These are phyloP conservation scores for Sedum album DNA, from an alignment of 164 flowering plant genomes.

Conservation along the genomic window DNA sequence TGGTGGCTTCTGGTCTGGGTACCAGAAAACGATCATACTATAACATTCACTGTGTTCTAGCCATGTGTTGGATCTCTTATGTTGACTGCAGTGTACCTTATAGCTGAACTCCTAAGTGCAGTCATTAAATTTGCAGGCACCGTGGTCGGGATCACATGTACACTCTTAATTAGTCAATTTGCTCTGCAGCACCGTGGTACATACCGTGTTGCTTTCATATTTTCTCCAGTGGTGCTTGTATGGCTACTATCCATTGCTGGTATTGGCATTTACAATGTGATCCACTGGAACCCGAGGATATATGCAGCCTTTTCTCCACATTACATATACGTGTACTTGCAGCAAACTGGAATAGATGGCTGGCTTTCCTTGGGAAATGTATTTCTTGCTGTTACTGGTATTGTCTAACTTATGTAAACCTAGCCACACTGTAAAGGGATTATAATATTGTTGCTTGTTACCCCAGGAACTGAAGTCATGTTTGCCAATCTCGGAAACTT, in stretches of 20 bases:
- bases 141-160: slow-evolving; percentile 32
- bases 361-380: slow-evolving; percentile 65
- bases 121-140: slow-evolving; percentile 25
- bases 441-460: slow-evolving; percentile 8
- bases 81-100: not conserved
- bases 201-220: slow-evolving; percentile 46
- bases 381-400: slow-evolving; percentile 54
- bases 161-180: slow-evolving; percentile 49
- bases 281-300: slow-evolving; percentile 52
- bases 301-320: slow-evolving; percentile 54
- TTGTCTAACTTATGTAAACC: slow-evolving; percentile 3
- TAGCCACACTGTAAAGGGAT: slow-evolving; percentile 7
- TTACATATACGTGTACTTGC: slow-evolving; percentile 49
- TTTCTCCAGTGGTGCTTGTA: slow-evolving; percentile 50
- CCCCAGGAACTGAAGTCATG: slow-evolving; percentile 59
- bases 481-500: slow-evolving; percentile 59
- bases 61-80: not conserved
- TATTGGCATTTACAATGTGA: slow-evolving; percentile 55
- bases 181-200: slow-evolving; percentile 63
- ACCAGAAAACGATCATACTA: not conserved
- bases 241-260: slow-evolving; percentile 45
- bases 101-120: slow-evolving; percentile 7
- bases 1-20: not conserved
- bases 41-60: not conserved
- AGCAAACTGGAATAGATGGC: slow-evolving; percentile 53